phyloP scores from a whole-genome alignment of 78 protist genomes.

The Dictyostelium firmibasis region DNA sequence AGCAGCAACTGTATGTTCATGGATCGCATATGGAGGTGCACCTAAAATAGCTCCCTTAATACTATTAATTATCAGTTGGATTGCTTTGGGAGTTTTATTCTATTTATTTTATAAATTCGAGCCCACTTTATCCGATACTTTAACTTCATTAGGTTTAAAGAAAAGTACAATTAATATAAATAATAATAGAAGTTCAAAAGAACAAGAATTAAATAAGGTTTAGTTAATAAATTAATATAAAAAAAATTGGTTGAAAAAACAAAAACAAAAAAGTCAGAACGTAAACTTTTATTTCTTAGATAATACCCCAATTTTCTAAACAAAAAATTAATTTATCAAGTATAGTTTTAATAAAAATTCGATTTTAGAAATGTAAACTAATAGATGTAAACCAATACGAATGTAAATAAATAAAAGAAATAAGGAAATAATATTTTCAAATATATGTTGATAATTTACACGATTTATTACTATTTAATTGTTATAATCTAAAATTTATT shows the following conservation, averaged over 20 bases:
- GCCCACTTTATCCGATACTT: neutral
- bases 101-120: slow-evolving; percentile 10
- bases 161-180: neutral
- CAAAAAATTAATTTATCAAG: too few relatives aligned
- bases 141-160: neutral
- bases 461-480: too few relatives aligned
- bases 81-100: neutral
- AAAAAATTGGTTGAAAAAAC: too few relatives aligned
- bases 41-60: neutral
- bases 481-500: too few relatives aligned
- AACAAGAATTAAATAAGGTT: neutral
- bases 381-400: too few relatives aligned
- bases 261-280: too few relatives aligned
- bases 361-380: too few relatives aligned
- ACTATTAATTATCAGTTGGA: slow-evolving; percentile 28
- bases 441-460: neutral
- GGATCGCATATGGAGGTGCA: neutral
- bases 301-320: too few relatives aligned
- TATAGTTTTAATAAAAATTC: too few relatives aligned
- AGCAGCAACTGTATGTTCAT: slow-evolving; percentile 25
- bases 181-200: neutral
- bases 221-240: neutral
- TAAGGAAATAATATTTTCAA: too few relatives aligned
- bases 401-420: too few relatives aligned
- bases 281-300: too few relatives aligned